phyloP scores from a whole-genome alignment of 768 basidiomycete species.

The Calocybe gangraenosa region DNA sequence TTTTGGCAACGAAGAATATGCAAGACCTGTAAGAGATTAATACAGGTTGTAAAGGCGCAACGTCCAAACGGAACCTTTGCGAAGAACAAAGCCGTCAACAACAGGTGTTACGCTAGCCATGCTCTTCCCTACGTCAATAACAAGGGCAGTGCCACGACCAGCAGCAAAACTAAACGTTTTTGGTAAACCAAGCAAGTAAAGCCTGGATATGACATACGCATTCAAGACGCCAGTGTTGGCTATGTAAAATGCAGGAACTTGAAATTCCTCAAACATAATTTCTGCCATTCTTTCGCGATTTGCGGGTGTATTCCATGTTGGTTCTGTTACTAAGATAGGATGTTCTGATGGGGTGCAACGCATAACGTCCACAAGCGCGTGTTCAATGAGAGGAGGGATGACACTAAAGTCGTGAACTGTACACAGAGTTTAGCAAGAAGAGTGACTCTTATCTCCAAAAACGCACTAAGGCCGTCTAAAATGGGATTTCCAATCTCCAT shows the following conservation, averaged over 20 bases:
- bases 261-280: conserved; percentile 96
- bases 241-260: conserved; percentile 93
- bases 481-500: conserved; percentile 89
- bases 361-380: conserved; percentile 76
- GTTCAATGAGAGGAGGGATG: conserved; percentile 64
- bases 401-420: conserved; percentile 76
- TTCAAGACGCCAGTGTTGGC: conserved; percentile 93
- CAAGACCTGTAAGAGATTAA: conserved; percentile 53
- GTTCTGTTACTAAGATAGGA: conserved; percentile 90
- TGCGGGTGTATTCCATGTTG: conserved; percentile 92
- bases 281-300: conserved; percentile 95
- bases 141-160: conserved; percentile 94
- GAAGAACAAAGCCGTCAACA: conserved; percentile 94
- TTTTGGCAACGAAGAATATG: conserved; percentile 68
- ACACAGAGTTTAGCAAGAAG: conserved; percentile 1
- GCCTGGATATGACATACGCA: conserved; percentile 52
- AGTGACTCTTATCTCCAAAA: neutral
- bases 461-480: conserved; percentile 78
- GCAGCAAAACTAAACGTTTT: conserved; percentile 75
- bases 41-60: neutral
- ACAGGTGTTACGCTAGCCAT: conserved; percentile 92
- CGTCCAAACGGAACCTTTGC: conserved; percentile 62
- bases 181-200: conserved; percentile 6
- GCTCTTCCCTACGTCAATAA: conserved; percentile 90
- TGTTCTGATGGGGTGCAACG: conserved; percentile 77